These are phyloP conservation scores for Phanerodontia chrysosporium DNA, from an alignment of 768 basidiomycete species.

Conservation along the genomic window DNA sequence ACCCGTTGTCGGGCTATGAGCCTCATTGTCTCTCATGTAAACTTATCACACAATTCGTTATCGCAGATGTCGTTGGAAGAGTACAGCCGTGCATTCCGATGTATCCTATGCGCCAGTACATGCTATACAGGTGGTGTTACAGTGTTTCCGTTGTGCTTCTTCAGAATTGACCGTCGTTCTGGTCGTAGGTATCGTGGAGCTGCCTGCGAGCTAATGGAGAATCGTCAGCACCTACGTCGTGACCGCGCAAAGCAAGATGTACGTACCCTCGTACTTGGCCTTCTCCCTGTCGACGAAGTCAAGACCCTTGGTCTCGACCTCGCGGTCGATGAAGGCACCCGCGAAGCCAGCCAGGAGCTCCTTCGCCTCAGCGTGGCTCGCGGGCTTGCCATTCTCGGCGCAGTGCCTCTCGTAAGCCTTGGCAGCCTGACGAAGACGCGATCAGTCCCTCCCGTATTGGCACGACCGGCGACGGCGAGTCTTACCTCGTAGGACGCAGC, in stretches of 20 bases:
- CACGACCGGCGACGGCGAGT: background rate
- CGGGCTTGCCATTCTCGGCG: slow-evolving; percentile 43
- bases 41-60: no score
- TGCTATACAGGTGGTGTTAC: slow-evolving; percentile 1
- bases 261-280: slow-evolving; percentile 35
- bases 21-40: background rate
- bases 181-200: slow-evolving; percentile 3
- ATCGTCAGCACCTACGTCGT: background rate
- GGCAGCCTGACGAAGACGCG: slow-evolving; percentile 32
- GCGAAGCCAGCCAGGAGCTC: slow-evolving; percentile 52
- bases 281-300: slow-evolving; percentile 42
- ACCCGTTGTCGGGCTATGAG: background rate
- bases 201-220: background rate
- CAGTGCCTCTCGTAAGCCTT: slow-evolving; percentile 60
- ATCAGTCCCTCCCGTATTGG: background rate
- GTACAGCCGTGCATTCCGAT: background rate
- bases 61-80: no score
- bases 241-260: no score
- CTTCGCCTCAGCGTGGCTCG: slow-evolving; percentile 51
- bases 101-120: no score
- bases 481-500: slow-evolving; percentile 56
- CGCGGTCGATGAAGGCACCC: slow-evolving; percentile 49
- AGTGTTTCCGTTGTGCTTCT: background rate
- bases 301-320: slow-evolving; percentile 47
- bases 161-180: slow-evolving; percentile 5